Conservation (phyloP, 2,329 filamentous ascomycete genomes). For the Neofusicoccum kwambonambiense region DNA sequence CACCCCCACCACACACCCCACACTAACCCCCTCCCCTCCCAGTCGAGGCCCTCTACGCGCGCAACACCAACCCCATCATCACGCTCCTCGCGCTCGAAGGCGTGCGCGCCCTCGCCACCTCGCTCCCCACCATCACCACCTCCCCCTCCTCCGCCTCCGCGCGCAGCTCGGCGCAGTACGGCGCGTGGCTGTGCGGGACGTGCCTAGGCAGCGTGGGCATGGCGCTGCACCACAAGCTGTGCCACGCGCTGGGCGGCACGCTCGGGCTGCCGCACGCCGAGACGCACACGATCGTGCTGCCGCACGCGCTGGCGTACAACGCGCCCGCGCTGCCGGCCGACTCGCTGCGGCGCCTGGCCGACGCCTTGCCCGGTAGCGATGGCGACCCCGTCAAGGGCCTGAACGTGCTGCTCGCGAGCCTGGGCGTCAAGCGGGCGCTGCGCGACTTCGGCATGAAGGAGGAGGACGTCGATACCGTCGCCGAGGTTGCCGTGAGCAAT, state of each 20-base stretch:
- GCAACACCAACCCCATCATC: conserved; percentile 61
- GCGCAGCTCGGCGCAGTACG: conserved; percentile 57
- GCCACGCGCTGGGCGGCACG: conserved; percentile 62
- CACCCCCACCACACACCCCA: not conserved
- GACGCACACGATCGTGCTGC: conserved; percentile 63
- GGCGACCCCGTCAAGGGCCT: conserved; percentile 40
- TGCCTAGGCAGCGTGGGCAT: conserved; percentile 61
- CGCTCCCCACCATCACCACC: conserved; percentile 54
- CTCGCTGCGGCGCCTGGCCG: conserved; percentile 54
- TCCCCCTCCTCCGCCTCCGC: conserved; percentile 47
- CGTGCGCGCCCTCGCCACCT: conserved; percentile 51
- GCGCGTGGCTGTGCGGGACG: conserved; percentile 63
- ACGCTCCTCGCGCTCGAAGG: conserved; percentile 59
- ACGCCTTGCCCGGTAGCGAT: conserved; percentile 55
- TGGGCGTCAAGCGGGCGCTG: conserved; percentile 53
- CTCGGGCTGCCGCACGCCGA: conserved; percentile 66
- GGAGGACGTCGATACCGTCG: conserved; percentile 59
- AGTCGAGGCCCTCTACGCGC: conserved; percentile 64
- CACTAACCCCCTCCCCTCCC: not conserved
- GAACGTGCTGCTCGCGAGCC: conserved; percentile 29
- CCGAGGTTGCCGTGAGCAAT: conserved; percentile 58
- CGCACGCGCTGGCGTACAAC: conserved; percentile 64
- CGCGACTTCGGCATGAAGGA: conserved; percentile 53
- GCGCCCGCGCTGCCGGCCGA: conserved; percentile 52
- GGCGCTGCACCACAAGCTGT: conserved; percentile 67